Conservation (phyloP, 2,329 filamentous ascomycete genomes). For the Niveomyces coronatus region DNA sequence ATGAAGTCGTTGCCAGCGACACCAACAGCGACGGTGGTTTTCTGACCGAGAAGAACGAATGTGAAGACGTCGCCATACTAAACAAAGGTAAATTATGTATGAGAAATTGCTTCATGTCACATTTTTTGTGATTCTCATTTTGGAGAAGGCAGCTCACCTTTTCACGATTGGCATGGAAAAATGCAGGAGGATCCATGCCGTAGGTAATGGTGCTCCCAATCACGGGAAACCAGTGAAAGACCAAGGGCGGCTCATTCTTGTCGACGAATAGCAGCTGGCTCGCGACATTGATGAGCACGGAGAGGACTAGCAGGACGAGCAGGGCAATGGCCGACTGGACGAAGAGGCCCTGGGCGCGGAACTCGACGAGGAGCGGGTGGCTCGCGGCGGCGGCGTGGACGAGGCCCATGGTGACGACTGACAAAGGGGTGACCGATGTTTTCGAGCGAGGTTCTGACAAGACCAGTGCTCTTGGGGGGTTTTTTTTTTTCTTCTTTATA, state of each 20-base stretch:
- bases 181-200: conserved; percentile 85
- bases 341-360: conserved; percentile 35
- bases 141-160: conserved; percentile 48
- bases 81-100: conserved; percentile 34
- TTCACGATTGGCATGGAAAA: conserved; percentile 65
- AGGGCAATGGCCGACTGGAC: conserved; percentile 38
- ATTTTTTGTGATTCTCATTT: no score
- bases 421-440: background rate
- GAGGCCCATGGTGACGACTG: conserved; percentile 39
- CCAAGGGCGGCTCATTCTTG: conserved; percentile 67
- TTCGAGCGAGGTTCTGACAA: no score
- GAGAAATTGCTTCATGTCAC: background rate
- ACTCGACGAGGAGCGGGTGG: conserved; percentile 38
- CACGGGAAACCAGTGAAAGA: conserved; percentile 74
- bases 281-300: conserved; percentile 69
- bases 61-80: conserved; percentile 78
- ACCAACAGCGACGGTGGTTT: conserved; percentile 77
- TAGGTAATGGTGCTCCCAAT: conserved; percentile 89
- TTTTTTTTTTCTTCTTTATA: no score
- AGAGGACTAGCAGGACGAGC: conserved; percentile 34
- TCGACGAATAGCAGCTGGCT: conserved; percentile 74
- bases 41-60: conserved; percentile 79
- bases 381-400: conserved; percentile 40
- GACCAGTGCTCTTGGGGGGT: no score
- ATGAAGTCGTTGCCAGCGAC: conserved; percentile 83